Evolutionary conservation across 2,329 filamentous ascomycete genomes (phyloP).

Genomic region (Escovopsis sp.): DNA sequence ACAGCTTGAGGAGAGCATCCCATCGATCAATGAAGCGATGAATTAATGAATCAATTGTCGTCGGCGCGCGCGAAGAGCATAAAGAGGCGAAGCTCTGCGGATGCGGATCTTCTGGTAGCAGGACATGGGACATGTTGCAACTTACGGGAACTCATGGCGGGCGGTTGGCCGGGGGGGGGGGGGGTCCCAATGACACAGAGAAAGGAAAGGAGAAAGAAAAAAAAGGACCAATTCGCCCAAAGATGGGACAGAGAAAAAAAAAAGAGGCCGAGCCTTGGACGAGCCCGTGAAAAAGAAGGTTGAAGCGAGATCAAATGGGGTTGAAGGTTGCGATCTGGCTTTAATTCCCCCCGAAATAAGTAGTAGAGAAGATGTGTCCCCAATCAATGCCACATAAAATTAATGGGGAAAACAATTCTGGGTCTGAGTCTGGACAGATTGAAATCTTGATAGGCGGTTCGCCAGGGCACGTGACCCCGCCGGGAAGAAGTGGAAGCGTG

Average conservation of each 20-base stretch:
- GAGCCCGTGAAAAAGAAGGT: conserved; percentile 21
- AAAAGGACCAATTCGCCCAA: conserved; percentile 23
- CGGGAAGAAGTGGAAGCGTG: conserved; percentile 4
- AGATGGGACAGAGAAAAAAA: conserved; percentile 17
- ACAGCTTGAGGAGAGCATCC: conserved; percentile 11
- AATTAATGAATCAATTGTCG: neutral
- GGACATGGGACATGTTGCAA: conserved; percentile 11
- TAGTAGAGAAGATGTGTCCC: conserved; percentile 31
- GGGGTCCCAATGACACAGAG: conserved; percentile 10
- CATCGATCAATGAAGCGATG: no score
- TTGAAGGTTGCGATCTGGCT: conserved; percentile 28
- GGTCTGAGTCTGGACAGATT: no score
- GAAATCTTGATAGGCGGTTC: neutral
- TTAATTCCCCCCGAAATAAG: conserved; percentile 16
- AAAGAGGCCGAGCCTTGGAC: conserved; percentile 21
- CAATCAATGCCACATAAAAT: conserved; percentile 15
- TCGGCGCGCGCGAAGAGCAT: conserved; percentile 4
- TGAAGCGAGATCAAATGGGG: conserved; percentile 16
- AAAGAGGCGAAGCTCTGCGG: no score
- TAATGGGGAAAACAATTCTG: conserved; percentile 10
- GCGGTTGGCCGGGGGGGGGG: conserved; percentile 20
- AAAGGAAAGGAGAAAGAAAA: no score
- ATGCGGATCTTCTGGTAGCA: conserved; percentile 5
- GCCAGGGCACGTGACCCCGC: conserved; percentile 21
- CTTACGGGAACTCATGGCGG: conserved; percentile 44